Percentiles rank a stretch among this genome's conserved stretches.
These are phyloP conservation scores for Aspergillus cristatus DNA, from an alignment of 495 filamentous ascomycete genomes.

Conservation along the genomic window DNA sequence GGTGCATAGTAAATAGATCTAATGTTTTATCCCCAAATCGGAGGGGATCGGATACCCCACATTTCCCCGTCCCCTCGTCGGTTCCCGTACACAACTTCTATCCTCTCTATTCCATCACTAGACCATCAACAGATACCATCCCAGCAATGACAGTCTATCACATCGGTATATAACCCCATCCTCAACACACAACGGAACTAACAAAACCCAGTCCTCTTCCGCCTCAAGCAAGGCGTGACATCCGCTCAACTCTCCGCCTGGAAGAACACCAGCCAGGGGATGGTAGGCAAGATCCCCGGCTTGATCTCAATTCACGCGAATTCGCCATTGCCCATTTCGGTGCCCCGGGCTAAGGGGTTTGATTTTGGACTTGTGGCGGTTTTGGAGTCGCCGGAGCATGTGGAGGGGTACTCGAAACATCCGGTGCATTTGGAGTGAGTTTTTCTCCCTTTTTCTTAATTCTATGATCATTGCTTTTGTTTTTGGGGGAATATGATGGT, in stretches of 20 bases:
- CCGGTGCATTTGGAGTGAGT: conserved; percentile 34
- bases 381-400: conserved; percentile 28
- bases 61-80: too few relatives aligned
- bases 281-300: conserved; percentile 35
- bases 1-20: too few relatives aligned
- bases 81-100: too few relatives aligned
- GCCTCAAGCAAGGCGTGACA: conserved; percentile 30
- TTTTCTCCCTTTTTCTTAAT: neutral
- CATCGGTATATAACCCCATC: conserved; percentile 13
- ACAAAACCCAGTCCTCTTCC: conserved; percentile 30
- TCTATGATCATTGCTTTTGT: neutral
- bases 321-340: conserved; percentile 24
- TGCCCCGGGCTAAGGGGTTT: conserved; percentile 33
- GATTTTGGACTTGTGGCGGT: conserved; percentile 36
- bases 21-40: too few relatives aligned
- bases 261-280: conserved; percentile 17
- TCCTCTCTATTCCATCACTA: too few relatives aligned
- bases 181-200: conserved; percentile 2
- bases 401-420: conserved; percentile 27
- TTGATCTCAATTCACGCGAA: conserved; percentile 23
- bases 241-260: conserved; percentile 21
- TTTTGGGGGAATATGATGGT: neutral
- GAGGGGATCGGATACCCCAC: too few relatives aligned
- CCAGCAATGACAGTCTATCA: conserved; percentile 31
- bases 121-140: too few relatives aligned